These are phyloP conservation scores for Phytopythium montanum DNA, from an alignment of 352 stramenopile species.

Conservation along the genomic window DNA sequence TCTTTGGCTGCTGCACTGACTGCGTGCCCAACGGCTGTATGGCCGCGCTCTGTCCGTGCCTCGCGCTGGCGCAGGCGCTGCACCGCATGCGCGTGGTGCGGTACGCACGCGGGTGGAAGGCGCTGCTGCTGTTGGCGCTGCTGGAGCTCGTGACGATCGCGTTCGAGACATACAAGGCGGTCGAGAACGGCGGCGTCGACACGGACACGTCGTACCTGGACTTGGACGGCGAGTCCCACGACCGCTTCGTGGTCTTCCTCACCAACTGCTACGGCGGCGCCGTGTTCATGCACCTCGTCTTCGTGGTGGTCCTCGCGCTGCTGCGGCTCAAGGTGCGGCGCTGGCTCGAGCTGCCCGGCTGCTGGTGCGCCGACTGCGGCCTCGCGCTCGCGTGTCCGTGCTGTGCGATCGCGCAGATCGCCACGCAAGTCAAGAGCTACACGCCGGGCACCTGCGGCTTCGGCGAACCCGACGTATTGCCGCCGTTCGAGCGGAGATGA, in stretches of 20 bases:
- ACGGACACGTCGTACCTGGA: constrained; percentile 7
- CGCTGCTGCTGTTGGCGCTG: constrained; percentile 16
- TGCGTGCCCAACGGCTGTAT: constrained; percentile 42
- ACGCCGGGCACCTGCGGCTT: constrained; percentile 34
- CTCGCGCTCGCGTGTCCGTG: constrained; percentile 27
- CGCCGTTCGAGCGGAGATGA: constrained; percentile 17
- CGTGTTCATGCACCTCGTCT: constrained; percentile 8
- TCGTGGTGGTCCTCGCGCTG: constrained; percentile 17
- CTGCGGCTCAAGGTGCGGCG: constrained; percentile 24
- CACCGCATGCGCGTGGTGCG: constrained; percentile 20
- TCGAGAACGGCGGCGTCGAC: background rate
- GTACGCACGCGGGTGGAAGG: constrained; percentile 5
- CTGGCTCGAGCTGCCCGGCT: constrained; percentile 32
- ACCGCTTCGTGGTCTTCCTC: constrained; percentile 18
- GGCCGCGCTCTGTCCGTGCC: constrained; percentile 35
- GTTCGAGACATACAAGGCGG: constrained; percentile 1
- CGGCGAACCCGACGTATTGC: constrained; percentile 24
- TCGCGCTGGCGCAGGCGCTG: constrained; percentile 37
- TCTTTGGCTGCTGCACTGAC: constrained; percentile 37
- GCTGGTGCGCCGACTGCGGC: constrained; percentile 20
- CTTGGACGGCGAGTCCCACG: background rate
- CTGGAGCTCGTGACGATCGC: background rate
- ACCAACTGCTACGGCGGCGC: constrained; percentile 13
- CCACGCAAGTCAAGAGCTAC: constrained; percentile 48
- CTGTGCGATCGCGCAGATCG: constrained; percentile 38